A percentile compares a stretch with the other conserved stretches of the same genome.
Conservation (phyloP, 768 basidiomycete genomes). For the Crassisporium funariophilum region DNA sequence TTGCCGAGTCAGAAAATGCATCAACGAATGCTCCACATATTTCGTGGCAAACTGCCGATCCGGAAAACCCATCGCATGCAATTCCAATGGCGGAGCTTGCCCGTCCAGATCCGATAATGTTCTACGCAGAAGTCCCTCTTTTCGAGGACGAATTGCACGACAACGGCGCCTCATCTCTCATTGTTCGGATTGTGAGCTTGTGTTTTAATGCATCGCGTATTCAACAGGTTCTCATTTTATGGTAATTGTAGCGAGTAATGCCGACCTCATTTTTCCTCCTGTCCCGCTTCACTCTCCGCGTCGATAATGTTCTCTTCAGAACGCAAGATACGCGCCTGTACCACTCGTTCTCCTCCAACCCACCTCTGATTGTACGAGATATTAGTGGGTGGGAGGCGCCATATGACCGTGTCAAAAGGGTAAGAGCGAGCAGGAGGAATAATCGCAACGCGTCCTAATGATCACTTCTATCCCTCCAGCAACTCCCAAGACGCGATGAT, state of each 20-base stretch:
- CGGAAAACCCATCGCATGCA: conserved; percentile 53
- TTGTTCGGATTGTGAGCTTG: conserved; percentile 81
- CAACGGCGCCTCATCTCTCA: conserved; percentile 85
- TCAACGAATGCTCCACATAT: conserved; percentile 18
- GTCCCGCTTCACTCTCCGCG: conserved; percentile 87
- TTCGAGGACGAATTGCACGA: conserved; percentile 98
- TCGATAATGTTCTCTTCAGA: conserved; percentile 94
- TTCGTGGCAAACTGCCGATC: conserved; percentile 58
- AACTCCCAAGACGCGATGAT: conserved; percentile 74
- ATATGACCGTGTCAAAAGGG: conserved; percentile 78
- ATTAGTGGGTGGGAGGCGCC: conserved; percentile 89
- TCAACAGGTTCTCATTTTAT: conserved; percentile 8
- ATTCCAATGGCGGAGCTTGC: conserved; percentile 88
- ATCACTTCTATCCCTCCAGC: conserved; percentile 38
- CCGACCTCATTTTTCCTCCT: conserved; percentile 92
- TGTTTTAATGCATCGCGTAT: background rate
- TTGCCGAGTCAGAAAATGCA: conserved; percentile 15
- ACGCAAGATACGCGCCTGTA: conserved; percentile 88
- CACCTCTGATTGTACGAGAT: conserved; percentile 75
- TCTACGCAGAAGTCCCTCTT: conserved; percentile 92
- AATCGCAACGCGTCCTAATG: no score
- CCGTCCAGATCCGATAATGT: conserved; percentile 93
- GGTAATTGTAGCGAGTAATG: conserved; percentile 82
- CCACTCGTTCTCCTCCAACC: conserved; percentile 71
- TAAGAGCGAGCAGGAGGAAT: no score